These are phyloP conservation scores for Starmerella roubikii DNA, from an alignment of 805 yeast species.

Conservation along the genomic window DNA sequence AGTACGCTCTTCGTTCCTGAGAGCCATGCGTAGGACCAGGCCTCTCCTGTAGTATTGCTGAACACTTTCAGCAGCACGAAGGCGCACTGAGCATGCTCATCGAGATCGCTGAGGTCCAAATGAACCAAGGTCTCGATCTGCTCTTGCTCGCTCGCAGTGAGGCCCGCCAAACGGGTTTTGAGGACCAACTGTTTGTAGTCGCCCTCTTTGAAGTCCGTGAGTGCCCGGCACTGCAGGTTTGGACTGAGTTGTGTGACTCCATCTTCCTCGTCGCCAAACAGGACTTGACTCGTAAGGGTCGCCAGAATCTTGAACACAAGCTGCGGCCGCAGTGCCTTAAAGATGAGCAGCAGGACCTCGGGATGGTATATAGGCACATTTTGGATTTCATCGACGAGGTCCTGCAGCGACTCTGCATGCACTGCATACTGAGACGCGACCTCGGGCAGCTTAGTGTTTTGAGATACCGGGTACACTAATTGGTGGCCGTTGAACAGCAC, in stretches of 20 bases:
- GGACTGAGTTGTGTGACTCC: neutral
- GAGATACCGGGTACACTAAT: too few relatives aligned
- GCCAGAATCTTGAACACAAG: slow-evolving; percentile 44
- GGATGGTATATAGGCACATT: slow-evolving; percentile 82
- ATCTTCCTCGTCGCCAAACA: slow-evolving; percentile 6
- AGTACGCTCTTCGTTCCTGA: slow-evolving; percentile 63
- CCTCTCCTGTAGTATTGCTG: neutral
- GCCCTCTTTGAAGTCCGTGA: neutral
- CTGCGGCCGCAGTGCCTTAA: slow-evolving; percentile 46
- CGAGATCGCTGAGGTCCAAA: neutral
- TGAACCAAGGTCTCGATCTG: neutral
- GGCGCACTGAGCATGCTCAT: slow-evolving; percentile 3
- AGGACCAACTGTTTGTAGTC: neutral
- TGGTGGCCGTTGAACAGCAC: slow-evolving; percentile 1
- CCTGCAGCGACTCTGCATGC: too few relatives aligned
- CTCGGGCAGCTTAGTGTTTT: too few relatives aligned
- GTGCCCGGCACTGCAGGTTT: neutral
- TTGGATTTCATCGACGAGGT: neutral
- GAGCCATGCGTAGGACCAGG: slow-evolving; percentile 70
- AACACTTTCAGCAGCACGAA: neutral
- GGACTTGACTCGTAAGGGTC: slow-evolving; percentile 1
- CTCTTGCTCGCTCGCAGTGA: neutral
- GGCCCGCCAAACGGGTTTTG: neutral
- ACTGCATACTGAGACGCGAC: too few relatives aligned
- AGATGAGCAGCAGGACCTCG: slow-evolving; percentile 62